These are phyloP conservation scores for Phaseolus coccineus DNA, from an alignment of 331 rosid species.

Conservation along the genomic window DNA sequence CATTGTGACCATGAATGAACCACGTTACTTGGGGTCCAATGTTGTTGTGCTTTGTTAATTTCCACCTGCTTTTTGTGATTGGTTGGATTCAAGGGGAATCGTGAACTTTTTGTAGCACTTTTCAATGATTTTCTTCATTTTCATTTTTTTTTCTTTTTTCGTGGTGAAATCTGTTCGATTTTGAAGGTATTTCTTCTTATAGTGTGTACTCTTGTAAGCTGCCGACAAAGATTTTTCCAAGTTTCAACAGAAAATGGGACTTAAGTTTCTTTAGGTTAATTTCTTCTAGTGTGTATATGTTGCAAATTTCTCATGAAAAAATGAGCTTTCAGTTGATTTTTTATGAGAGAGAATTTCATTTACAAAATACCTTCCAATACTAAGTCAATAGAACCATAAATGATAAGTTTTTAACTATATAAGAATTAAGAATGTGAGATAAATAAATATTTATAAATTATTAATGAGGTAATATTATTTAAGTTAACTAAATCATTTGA, in stretches of 20 bases:
- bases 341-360: no score
- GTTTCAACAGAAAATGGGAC: slow-evolving; percentile 4
- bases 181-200: background rate
- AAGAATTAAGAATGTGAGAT: no score
- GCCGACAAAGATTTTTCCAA: slow-evolving; percentile 6
- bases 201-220: slow-evolving; percentile 16
- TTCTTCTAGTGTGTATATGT: no score
- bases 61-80: slow-evolving; percentile 43
- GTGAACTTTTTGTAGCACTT: slow-evolving; percentile 44
- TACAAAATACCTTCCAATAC: no score
- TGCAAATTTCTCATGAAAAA: no score
- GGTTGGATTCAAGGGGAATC: slow-evolving; percentile 50
- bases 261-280: no score
- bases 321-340: no score
- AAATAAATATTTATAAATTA: no score
- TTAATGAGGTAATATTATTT: no score
- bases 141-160: background rate
- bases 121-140: slow-evolving; percentile 41
- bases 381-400: no score
- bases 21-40: slow-evolving; percentile 14
- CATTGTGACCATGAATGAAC: slow-evolving; percentile 48
- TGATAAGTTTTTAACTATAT: no score
- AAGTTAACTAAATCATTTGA: no score
- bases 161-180: slow-evolving; percentile 46
- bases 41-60: slow-evolving; percentile 41